Evolutionary conservation across 1,139 yeast species (phyloP), one percentile per base, ranked within the genome.

Genomic region (Candida tropicalis): DNA sequence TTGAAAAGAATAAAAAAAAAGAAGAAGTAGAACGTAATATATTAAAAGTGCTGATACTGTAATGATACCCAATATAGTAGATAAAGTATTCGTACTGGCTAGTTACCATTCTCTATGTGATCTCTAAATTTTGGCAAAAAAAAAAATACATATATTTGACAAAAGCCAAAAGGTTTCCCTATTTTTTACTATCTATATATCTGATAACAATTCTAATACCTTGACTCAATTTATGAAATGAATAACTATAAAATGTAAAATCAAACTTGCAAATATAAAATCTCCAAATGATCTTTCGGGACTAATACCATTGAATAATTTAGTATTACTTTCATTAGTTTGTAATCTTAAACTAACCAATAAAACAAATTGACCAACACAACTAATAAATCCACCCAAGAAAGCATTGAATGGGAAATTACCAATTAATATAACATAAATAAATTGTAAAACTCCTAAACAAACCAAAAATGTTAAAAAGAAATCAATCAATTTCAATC

Each of bases 401-500:
- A 93, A 93, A 25, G 97, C 98, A 66, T 93, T 93, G 77, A 95
- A 93, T 16, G 99, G 99, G 75, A 85, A 95, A 56, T 82, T 88
- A 24, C 98, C 96, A 42, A 90, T 81, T 12, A 90, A 51, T 31
- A 85, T 52, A 48, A 87, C 88, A 62, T 90, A 90, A 4, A 75
- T 66, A 60, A 90, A 88, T 66, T 93, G 98, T 38, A 87, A 65
- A 2, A 79, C 68, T 0, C 97, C 99, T 48, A 89, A 70, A 0
- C 71, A 63, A 11, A 93, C 91, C 47, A 93, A 68, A 54, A 88
- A 90, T 20, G 64, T 79, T 60, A 93, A 74, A 60, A 91, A 93
- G 9, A 76, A 55, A 63, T 93, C 98, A 58, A 93, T 85, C 45
- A 90, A 70, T 62, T 81, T 77, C 51, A 83, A 65, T 50, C 76